Evolutionary conservation across 805 yeast genomes (phyloP), one percentile per base, ranked within the genome.

Genomic region (Kodamaea kakaduensis): DNA sequence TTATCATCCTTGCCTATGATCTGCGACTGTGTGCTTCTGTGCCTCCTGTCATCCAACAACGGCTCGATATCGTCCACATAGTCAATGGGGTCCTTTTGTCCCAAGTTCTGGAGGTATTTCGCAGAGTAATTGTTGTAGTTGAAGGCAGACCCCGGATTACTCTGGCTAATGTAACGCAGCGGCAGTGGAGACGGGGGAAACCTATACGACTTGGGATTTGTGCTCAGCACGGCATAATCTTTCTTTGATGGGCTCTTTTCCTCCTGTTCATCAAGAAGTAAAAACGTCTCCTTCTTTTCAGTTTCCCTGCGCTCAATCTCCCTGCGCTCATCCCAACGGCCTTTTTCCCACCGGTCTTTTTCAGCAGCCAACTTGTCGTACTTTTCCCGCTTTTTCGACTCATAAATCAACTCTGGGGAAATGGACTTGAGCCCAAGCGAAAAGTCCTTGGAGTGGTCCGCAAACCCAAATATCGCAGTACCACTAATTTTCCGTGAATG

Each of bases 391-490:
- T n/a, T n/a, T n/a, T n/a, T n/a, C n/a, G n/a, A n/a, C n/a, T n/a
- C n/a, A n/a, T n/a, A n/a, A n/a, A n/a, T n/a, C n/a, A n/a, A n/a
- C 34, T 51, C 58, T 34, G 59, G 71, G 31, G 60, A 65, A 32
- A 56, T 60, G 17, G 60, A 57, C 31, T 50, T 48, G 4, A 65
- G 35, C 9, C 82, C 83, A 29, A 83, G 70, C 2, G 84, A 76
- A 23, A 83, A 55, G 31, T 77, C 81, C 39, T 75, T 73, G 40
- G 71, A 70, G 52, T 83, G 89, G 30, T 76, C 78, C 6, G 69
- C 61, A 45, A 73, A 83, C 0, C 94, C 94, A 56, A 84, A 84
- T 17, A 84, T 83, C 2, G 84, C 90, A 3, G 90, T 81, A 9
- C 94, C 94, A 61, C 88, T 81, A 13, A 75, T 67, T 39, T 77